Evolutionary conservation across 1,284 basidiomycete genomes (phyloP).

Genomic region (Malassezia slooffiae): DNA sequence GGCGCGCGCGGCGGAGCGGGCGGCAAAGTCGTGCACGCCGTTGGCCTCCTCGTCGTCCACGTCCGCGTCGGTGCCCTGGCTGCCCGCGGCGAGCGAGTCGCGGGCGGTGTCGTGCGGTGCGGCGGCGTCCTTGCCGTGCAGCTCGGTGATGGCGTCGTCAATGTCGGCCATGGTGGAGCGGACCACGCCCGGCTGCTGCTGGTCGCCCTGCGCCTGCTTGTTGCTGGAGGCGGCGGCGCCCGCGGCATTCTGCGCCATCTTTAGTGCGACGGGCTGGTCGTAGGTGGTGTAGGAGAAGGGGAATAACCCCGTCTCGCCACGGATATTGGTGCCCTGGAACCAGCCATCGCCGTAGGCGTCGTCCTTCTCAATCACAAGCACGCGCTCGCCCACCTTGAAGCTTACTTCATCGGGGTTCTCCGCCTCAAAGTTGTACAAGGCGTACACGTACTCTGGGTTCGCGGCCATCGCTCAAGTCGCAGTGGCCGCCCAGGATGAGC

Average conservation of each 20-base stretch:
- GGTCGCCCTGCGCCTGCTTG: slow-evolving; percentile 3
- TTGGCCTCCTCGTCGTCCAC: slow-evolving; percentile 21
- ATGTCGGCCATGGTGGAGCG: slow-evolving; percentile 45
- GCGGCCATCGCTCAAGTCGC: slow-evolving; percentile 5
- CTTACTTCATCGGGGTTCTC: slow-evolving; percentile 88
- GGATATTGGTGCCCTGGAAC: slow-evolving; percentile 80
- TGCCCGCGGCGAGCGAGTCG: slow-evolving; percentile 15
- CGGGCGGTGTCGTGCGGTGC: slow-evolving; percentile 15
- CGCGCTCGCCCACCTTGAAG: slow-evolving; percentile 73
- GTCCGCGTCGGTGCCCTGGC: slow-evolving; percentile 19
- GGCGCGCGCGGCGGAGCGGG: slow-evolving; percentile 31
- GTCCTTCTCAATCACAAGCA: slow-evolving; percentile 83
- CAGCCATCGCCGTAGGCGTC: slow-evolving; percentile 93
- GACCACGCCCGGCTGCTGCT: slow-evolving; percentile 27
- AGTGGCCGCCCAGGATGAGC: not conserved
- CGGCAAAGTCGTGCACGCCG: slow-evolving; percentile 19
- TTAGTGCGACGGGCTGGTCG: slow-evolving; percentile 18
- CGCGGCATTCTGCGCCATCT: slow-evolving; percentile 22
- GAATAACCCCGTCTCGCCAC: slow-evolving; percentile 76
- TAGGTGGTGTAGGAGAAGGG: slow-evolving; percentile 70
- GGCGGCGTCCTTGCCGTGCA: slow-evolving; percentile 18
- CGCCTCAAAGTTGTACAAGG: slow-evolving; percentile 71
- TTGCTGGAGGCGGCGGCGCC: slow-evolving; percentile 18
- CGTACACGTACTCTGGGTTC: slow-evolving; percentile 47
- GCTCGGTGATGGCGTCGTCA: slow-evolving; percentile 40